phyloP scores from a whole-genome alignment of 148 eudicot genomes.

The Rhododendron griersonianum region DNA sequence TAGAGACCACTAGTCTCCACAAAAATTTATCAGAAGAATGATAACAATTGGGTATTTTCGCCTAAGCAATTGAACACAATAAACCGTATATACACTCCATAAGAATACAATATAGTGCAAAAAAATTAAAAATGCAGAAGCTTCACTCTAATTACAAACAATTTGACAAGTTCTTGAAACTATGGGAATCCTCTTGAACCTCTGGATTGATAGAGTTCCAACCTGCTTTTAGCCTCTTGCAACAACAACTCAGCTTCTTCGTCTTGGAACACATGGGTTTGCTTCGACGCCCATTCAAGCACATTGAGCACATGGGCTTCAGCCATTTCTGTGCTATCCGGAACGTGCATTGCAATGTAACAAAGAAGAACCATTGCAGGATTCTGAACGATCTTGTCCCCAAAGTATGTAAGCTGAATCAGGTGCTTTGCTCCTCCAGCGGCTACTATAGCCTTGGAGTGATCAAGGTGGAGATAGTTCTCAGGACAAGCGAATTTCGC shows the following conservation, averaged over 20 bases:
- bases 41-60: not conserved
- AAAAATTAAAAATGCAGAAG: not conserved
- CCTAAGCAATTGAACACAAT: not conserved
- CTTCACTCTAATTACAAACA: not conserved
- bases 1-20: not conserved
- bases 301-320: conserved; percentile 9
- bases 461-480: conserved; percentile 7
- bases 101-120: not conserved
- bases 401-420: conserved; percentile 13
- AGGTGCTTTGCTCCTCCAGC: conserved; percentile 17
- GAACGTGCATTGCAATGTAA: not conserved
- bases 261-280: not conserved
- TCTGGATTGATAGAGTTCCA: conserved; percentile 15
- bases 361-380: conserved; percentile 8
- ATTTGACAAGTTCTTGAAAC: not conserved
- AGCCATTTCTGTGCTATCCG: conserved; percentile 10
- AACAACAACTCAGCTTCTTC: not conserved
- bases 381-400: conserved; percentile 1
- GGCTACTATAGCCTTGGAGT: conserved; percentile 9
- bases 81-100: conserved; percentile 3
- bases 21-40: not conserved
- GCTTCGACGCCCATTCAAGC: conserved; percentile 16
- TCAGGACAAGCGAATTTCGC: not conserved
- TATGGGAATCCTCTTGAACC: conserved; percentile 7
- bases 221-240: conserved; percentile 1